Conservation (phyloP, 192 early-diverging fungal species). For the Gorgonomyces haynaldii region DNA sequence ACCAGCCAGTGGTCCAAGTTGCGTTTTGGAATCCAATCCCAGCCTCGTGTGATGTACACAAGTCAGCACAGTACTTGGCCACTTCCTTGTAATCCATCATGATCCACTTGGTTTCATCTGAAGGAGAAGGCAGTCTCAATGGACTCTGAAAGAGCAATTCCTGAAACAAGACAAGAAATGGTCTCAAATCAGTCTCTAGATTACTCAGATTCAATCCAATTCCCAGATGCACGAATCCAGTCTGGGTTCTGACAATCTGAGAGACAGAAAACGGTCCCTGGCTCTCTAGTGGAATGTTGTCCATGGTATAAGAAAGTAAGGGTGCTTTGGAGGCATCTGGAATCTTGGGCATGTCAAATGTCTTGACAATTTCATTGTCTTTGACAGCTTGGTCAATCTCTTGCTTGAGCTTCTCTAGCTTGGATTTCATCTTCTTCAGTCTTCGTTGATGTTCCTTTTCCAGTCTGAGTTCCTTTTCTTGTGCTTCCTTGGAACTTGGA, state of each 20-base stretch:
- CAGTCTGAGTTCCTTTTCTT: too few species aligned
- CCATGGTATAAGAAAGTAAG: slow-evolving; percentile 17
- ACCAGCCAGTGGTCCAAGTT: slow-evolving; percentile 25
- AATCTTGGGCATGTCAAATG: slow-evolving; percentile 55
- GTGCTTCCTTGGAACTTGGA: too few species aligned
- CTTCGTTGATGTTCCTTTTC: too few species aligned
- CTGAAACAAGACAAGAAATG: slow-evolving; percentile 64
- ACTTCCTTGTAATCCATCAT: slow-evolving; percentile 28
- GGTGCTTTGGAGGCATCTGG: slow-evolving; percentile 47
- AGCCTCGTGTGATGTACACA: slow-evolving; percentile 43
- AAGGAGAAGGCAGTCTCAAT: slow-evolving; percentile 4
- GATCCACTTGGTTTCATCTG: neutral
- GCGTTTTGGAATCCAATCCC: slow-evolving; percentile 39
- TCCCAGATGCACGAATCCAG: slow-evolving; percentile 49
- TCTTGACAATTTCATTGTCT: slow-evolving; percentile 41
- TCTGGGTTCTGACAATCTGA: slow-evolving; percentile 56
- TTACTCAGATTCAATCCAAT: slow-evolving; percentile 37
- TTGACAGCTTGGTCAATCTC: slow-evolving; percentile 24
- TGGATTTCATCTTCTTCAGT: too few species aligned
- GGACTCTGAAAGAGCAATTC: slow-evolving; percentile 54
- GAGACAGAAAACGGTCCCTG: slow-evolving; percentile 26
- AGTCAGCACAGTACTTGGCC: slow-evolving; percentile 28
- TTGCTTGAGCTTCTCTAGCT: slow-evolving; percentile 22
- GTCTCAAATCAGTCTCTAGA: slow-evolving; percentile 49
- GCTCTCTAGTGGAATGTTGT: neutral